Percentiles rank a stretch among this genome's conserved stretches.
Evolutionary conservation across 2,329 filamentous ascomycete species (phyloP).

Genomic region (Pseudocercospora macadamiae): DNA sequence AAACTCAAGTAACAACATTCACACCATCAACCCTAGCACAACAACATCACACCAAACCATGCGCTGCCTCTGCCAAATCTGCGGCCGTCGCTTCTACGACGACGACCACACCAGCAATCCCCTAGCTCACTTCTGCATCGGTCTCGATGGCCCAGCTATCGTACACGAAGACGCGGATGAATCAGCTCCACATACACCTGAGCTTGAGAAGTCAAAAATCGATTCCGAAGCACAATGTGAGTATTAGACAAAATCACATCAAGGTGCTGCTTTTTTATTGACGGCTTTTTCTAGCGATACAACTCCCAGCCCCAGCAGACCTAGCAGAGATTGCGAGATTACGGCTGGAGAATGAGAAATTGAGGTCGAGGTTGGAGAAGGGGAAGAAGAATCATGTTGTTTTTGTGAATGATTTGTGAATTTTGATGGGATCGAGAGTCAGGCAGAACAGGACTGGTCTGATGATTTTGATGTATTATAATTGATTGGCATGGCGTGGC

Average conservation of each 20-base stretch:
- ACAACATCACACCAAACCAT: slow-evolving; percentile 9
- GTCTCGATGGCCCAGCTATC: slow-evolving; percentile 16
- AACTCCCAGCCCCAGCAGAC: slow-evolving; percentile 5
- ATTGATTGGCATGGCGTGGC: too few species aligned
- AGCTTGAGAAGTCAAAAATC: slow-evolving; percentile 11
- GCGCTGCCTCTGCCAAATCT: slow-evolving; percentile 19
- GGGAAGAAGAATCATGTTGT: neutral
- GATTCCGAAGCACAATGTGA: neutral
- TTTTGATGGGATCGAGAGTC: too few species aligned
- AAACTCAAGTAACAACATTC: neutral
- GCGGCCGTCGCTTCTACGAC: slow-evolving; percentile 13
- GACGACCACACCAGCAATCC: slow-evolving; percentile 9
- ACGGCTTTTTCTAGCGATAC: too few species aligned
- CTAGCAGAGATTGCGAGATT: slow-evolving; percentile 9
- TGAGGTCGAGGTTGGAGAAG: slow-evolving; percentile 2
- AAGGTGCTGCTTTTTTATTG: too few species aligned
- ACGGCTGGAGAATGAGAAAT: slow-evolving; percentile 1
- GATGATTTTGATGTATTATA: too few species aligned
- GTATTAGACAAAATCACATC: neutral
- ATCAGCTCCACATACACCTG: slow-evolving; percentile 12
- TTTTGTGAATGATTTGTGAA: too few species aligned
- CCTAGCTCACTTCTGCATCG: slow-evolving; percentile 14
- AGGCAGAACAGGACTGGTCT: too few species aligned
- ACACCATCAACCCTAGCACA: neutral
- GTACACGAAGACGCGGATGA: slow-evolving; percentile 4